Evolutionary conservation across 2,329 filamentous ascomycete species (phyloP), one percentile per base, ranked within the genome.

Genomic region (Phaeosphaeriaceae sp.): DNA sequence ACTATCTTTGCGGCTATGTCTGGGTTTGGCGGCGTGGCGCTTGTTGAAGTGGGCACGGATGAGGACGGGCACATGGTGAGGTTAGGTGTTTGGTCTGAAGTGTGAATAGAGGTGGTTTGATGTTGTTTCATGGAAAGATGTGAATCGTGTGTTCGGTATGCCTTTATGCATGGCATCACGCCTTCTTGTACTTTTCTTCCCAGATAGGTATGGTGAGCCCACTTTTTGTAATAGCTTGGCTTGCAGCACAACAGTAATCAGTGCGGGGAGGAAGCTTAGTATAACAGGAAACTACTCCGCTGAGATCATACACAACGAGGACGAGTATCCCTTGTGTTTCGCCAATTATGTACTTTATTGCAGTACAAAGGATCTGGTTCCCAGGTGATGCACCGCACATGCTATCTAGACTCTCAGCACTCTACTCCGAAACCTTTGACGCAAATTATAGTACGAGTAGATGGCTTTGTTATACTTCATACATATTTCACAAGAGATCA

Each of bases 161-260:
- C 4, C 15, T n/a, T 53, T 53, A 41, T 53, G 24, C 3, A 40
- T 20, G 15, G 9, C 5, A 44, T 5, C 33, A 21, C 45, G 52
- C 52, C 52, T 44, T 54, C 52, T 48, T 54, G 52, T 54, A 54
- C 45, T 24, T 48, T 24, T 4, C 15, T 22, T 47, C 52, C 22
- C 21, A 10, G 19, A 42, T 25, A 48, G 45, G 51, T 27, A 45
- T 20, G 19, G 36, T 7, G 36, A 40, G 31, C 36, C 36, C 36
- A 40, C 36, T 40, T 40, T 40, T 40, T 15, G 36, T 2, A 40
- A 15, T 17, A 40, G 36, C 36, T 36, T 36, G 31, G 25, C 25
- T 15, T 36, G 13, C 25, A 9, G 25, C 25, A 4, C 9, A 27
- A 27, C 9, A 9, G 25, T 27, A 27, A 27, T 27, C 25, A 27